Evolutionary conservation across 2,329 filamentous ascomycete genomes (phyloP).

Genomic region (Colletotrichum sp.): DNA sequence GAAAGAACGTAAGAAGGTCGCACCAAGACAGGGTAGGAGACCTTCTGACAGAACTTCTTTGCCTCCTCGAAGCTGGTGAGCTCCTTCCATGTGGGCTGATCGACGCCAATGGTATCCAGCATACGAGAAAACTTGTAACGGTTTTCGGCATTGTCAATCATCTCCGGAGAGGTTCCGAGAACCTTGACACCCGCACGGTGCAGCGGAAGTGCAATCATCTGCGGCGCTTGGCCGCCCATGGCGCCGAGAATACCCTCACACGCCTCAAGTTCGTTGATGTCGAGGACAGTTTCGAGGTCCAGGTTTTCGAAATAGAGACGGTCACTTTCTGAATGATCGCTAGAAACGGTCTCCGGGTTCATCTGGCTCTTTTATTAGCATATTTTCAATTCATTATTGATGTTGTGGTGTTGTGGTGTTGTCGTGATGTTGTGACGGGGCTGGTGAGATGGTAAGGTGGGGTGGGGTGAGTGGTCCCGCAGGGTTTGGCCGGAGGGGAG

Average conservation of each 20-base stretch:
- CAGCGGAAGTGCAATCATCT: conserved; percentile 93
- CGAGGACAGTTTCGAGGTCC: conserved; percentile 85
- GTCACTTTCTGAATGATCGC: conserved; percentile 92
- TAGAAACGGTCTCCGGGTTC: conserved; percentile 89
- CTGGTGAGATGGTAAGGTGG: background rate
- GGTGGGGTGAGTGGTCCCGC: background rate
- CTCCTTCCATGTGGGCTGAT: conserved; percentile 98
- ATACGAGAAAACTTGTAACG: conserved; percentile 98
- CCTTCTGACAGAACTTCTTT: conserved; percentile 82
- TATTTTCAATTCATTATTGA: background rate
- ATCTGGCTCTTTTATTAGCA: conserved; percentile 41
- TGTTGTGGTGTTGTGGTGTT: background rate
- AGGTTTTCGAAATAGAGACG: conserved; percentile 97
- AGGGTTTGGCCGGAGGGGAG: no score
- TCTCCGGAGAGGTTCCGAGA: conserved; percentile 94
- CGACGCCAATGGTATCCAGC: conserved; percentile 91
- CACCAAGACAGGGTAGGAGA: conserved; percentile 92
- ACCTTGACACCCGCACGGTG: conserved; percentile 91
- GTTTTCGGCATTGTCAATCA: conserved; percentile 98
- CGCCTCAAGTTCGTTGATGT: conserved; percentile 69
- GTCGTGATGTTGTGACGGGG: background rate
- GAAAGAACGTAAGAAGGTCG: conserved; percentile 96
- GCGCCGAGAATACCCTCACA: conserved; percentile 87
- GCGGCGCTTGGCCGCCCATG: conserved; percentile 97
- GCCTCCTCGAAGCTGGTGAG: conserved; percentile 94